Percentiles rank a stretch among this genome's conserved stretches.
These are phyloP conservation scores for Symbiodinium natans DNA, from an alignment of 73 alveolate species.

Conservation along the genomic window DNA sequence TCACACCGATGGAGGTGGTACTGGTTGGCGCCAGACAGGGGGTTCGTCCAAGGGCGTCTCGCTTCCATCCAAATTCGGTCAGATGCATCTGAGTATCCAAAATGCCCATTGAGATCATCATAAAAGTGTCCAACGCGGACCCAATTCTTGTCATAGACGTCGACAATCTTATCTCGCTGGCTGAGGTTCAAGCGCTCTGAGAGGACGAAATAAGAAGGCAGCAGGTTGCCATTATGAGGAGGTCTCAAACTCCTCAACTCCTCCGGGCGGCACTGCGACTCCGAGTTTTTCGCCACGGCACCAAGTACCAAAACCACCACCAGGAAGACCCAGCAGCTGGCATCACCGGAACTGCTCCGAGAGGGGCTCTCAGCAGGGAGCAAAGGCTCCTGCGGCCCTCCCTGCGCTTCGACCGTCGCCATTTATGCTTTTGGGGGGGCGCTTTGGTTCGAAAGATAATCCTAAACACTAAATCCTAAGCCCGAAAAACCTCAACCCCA, in stretches of 20 bases:
- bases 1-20: neutral
- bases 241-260: neutral
- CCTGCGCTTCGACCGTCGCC: neutral
- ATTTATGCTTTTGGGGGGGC: too few relatives aligned
- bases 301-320: neutral
- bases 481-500: too few relatives aligned
- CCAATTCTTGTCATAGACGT: neutral
- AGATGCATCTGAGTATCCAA: neutral
- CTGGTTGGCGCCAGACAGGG: neutral
- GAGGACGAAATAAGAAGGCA: too few relatives aligned
- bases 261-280: neutral
- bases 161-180: neutral
- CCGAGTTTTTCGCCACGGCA: neutral
- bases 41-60: neutral
- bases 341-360: neutral
- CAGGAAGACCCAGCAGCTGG: neutral
- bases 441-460: too few relatives aligned
- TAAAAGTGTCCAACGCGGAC: neutral
- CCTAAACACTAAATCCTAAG: too few relatives aligned
- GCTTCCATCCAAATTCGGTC: neutral
- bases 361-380: neutral
- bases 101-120: neutral
- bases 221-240: neutral
- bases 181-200: neutral
- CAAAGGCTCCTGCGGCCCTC: neutral